Evolutionary conservation across 2,329 filamentous ascomycete species (phyloP).

Genomic region (Fusarium sp.): DNA sequence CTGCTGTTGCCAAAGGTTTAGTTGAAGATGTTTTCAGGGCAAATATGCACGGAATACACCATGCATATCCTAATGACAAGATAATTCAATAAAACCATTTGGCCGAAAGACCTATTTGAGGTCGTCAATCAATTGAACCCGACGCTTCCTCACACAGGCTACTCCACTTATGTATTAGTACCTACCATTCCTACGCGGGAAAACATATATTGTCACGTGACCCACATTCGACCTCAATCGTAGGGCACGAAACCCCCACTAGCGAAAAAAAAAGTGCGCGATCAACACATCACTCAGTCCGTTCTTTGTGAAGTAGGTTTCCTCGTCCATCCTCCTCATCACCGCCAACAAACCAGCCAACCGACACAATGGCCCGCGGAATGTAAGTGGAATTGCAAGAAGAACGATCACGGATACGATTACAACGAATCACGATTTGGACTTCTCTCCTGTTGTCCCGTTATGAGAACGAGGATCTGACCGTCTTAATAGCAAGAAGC

Average conservation of each 20-base stretch:
- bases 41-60: not conserved
- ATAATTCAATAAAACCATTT: not conserved
- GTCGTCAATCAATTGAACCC: not conserved
- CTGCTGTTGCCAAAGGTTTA: not conserved
- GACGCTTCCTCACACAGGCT: too few species aligned
- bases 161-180: too few species aligned
- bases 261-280: constrained; percentile 48
- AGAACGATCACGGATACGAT: constrained; percentile 7
- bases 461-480: constrained; percentile 42
- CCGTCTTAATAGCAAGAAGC: constrained; percentile 82
- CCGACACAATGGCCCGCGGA: constrained; percentile 73
- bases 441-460: not conserved
- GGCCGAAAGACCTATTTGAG: not conserved
- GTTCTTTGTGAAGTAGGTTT: constrained; percentile 39
- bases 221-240: not conserved
- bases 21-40: not conserved
- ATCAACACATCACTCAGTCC: constrained; percentile 43
- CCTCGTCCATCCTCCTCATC: constrained; percentile 51
- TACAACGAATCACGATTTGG: constrained; percentile 15
- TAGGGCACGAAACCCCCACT: constrained; percentile 53
- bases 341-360: constrained; percentile 54
- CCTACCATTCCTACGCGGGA: too few species aligned
- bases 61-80: not conserved
- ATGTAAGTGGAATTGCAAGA: constrained; percentile 59
- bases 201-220: constrained; percentile 18